Evolutionary conservation across 352 stramenopile species (phyloP).

Genomic region (Phytophthora ohioensis): DNA sequence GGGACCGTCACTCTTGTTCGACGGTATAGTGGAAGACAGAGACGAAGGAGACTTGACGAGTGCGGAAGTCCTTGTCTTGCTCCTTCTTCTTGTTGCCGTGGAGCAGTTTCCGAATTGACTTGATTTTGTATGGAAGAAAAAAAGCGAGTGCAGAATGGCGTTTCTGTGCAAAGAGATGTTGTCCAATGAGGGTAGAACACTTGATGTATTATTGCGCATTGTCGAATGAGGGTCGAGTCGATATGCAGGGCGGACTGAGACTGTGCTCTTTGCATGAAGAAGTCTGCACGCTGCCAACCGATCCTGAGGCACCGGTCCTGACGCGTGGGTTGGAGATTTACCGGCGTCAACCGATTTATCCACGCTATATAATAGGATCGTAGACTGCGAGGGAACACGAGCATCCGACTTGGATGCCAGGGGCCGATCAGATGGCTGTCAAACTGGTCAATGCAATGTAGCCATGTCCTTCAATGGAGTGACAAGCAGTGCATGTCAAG

Average conservation of each 20-base stretch:
- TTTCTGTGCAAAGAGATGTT: constrained; percentile 4
- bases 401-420: too few species aligned
- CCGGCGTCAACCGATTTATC: too few species aligned
- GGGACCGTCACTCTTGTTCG: neutral
- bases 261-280: neutral
- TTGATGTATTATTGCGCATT: neutral
- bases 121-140: neutral
- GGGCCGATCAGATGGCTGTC: too few species aligned
- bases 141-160: constrained; percentile 5
- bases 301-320: too few species aligned
- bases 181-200: neutral
- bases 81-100: neutral
- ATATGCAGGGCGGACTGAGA: constrained; percentile 1
- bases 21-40: neutral
- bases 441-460: too few species aligned
- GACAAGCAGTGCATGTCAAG: too few species aligned
- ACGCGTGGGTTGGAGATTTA: too few species aligned
- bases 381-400: too few species aligned
- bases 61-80: neutral
- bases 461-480: too few species aligned
- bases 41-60: neutral
- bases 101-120: neutral
- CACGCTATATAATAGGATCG: too few species aligned
- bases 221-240: neutral
- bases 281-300: neutral